phyloP scores from a whole-genome alignment of 1,139 yeast genomes.

The Kodamaea arcana region DNA sequence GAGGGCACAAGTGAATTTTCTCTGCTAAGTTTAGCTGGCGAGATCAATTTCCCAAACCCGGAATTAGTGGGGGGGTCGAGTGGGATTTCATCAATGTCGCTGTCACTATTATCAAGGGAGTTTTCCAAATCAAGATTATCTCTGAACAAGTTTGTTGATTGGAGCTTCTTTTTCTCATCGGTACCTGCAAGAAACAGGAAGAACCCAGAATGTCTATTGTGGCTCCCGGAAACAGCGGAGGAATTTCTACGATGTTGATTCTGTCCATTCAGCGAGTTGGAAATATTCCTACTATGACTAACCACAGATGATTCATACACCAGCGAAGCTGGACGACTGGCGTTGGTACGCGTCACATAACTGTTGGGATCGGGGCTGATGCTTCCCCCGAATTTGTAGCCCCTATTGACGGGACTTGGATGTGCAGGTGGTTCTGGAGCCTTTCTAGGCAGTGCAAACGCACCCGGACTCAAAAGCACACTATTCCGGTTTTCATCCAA shows the following conservation, averaged over 20 bases:
- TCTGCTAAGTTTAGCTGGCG: slow-evolving; percentile 25
- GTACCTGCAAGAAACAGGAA: slow-evolving; percentile 39
- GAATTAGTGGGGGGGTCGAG: slow-evolving; percentile 4
- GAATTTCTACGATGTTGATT: slow-evolving; percentile 30
- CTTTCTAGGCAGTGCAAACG: slow-evolving; percentile 56
- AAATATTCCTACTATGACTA: slow-evolving; percentile 26
- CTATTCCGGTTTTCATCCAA: slow-evolving; percentile 37
- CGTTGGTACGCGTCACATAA: slow-evolving; percentile 26
- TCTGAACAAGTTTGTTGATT: slow-evolving; percentile 6
- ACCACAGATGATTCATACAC: slow-evolving; percentile 36
- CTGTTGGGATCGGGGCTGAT: slow-evolving; percentile 10
- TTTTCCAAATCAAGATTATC: slow-evolving; percentile 5
- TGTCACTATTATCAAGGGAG: slow-evolving; percentile 6
- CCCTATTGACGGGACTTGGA: slow-evolving; percentile 28
- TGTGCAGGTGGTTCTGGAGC: slow-evolving; percentile 58
- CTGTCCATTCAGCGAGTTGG: slow-evolving; percentile 13
- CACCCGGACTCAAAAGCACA: slow-evolving; percentile 11
- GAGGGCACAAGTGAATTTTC: slow-evolving; percentile 10
- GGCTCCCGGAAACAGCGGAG: slow-evolving; percentile 22
- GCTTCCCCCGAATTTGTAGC: slow-evolving; percentile 24
- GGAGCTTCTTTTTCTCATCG: slow-evolving; percentile 9
- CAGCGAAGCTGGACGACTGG: slow-evolving; percentile 43
- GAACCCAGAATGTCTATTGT: slow-evolving; percentile 43
- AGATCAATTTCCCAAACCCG: slow-evolving; percentile 14
- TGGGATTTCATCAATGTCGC: slow-evolving; percentile 5